Evolutionary conservation across 23 red algal species (phyloP).

Genomic region (Gracilaria gracilis): DNA sequence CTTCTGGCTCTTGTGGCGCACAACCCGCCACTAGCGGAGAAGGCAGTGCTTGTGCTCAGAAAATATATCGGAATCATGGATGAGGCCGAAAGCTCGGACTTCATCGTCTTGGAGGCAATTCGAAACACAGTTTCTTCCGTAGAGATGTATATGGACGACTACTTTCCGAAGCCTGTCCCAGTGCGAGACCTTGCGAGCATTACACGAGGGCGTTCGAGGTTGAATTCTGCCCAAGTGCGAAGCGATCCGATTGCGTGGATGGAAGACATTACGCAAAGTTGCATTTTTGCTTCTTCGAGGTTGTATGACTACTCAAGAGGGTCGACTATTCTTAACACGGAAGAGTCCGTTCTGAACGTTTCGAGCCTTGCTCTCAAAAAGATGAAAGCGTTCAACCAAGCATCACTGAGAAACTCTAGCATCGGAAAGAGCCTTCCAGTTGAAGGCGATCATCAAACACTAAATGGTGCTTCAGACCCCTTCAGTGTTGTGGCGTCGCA

Average conservation of each 20-base stretch:
- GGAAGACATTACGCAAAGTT: constrained; percentile 66
- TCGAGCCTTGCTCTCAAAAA: constrained; percentile 24
- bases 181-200: constrained; percentile 22
- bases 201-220: constrained; percentile 1
- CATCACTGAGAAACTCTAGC: constrained; percentile 15
- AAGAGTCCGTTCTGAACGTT: constrained; percentile 59
- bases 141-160: constrained; percentile 66
- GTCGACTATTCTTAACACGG: constrained; percentile 43
- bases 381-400: constrained; percentile 41
- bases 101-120: constrained; percentile 60
- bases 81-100: constrained; percentile 70
- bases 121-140: constrained; percentile 56
- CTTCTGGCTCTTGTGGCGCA: constrained; percentile 60
- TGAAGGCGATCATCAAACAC: constrained; percentile 54
- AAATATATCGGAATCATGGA: constrained; percentile 73
- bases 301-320: constrained; percentile 62
- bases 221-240: neutral
- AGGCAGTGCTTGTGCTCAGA: constrained; percentile 42
- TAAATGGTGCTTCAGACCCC: constrained; percentile 68
- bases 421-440: constrained; percentile 29
- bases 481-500: constrained; percentile 71
- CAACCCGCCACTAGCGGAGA: constrained; percentile 63
- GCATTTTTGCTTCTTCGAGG: constrained; percentile 74
- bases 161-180: constrained; percentile 59
- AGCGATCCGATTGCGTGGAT: constrained; percentile 65